These are phyloP conservation scores for Sarocladium brachiariae DNA, from an alignment of 2,329 filamentous ascomycete species.

Conservation along the genomic window DNA sequence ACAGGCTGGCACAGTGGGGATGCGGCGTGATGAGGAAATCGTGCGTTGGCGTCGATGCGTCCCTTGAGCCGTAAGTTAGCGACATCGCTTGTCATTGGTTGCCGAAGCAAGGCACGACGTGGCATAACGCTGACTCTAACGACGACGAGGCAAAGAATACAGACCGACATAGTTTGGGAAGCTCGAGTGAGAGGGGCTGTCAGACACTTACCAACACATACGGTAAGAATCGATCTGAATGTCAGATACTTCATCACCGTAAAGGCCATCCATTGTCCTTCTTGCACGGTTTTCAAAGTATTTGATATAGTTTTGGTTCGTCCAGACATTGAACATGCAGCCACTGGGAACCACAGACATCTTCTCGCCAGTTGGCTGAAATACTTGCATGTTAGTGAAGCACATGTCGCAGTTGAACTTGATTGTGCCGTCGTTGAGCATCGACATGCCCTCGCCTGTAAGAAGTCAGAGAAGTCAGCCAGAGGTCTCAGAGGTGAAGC, in stretches of 20 bases:
- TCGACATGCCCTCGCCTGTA: constrained; percentile 35
- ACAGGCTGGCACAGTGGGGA: constrained; percentile 42
- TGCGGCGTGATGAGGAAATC: constrained; percentile 55
- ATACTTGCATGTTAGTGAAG: constrained; percentile 45
- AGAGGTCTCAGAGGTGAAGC: not conserved
- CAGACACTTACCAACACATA: constrained; percentile 37
- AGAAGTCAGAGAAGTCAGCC: constrained; percentile 9
- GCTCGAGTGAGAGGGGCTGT: no score
- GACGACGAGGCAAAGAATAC: not conserved
- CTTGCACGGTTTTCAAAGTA: constrained; percentile 37
- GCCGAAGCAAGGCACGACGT: not conserved
- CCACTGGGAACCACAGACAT: constrained; percentile 45
- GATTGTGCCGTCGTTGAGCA: constrained; percentile 40
- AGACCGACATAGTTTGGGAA: no score
- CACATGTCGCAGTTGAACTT: constrained; percentile 57
- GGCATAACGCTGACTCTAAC: not conserved
- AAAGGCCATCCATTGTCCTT: constrained; percentile 32
- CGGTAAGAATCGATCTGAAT: constrained; percentile 35
- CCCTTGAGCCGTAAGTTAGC: constrained; percentile 32
- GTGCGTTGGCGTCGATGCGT: constrained; percentile 54
- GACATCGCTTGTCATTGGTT: not conserved
- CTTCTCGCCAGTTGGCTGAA: constrained; percentile 38
- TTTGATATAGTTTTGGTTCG: constrained; percentile 31
- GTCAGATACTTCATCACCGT: constrained; percentile 32
- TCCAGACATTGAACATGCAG: constrained; percentile 34